phyloP scores from a whole-genome alignment of 768 basidiomycete species.

The Solioccasus polychromus region DNA sequence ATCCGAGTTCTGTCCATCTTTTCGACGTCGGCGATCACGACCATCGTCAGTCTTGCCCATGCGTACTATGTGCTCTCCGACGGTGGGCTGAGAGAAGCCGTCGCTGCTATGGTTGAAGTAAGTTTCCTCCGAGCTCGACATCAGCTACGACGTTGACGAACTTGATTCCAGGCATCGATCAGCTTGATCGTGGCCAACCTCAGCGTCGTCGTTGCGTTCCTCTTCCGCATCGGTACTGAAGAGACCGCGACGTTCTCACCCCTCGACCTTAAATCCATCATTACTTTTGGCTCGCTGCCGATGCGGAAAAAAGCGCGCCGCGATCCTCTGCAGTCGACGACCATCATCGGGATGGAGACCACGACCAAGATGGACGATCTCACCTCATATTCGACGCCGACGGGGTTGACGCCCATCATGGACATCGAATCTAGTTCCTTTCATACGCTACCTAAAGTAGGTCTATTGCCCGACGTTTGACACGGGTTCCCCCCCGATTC shows the following conservation, averaged over 20 bases:
- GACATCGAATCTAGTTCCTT: no score
- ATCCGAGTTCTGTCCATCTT: slow-evolving; percentile 6
- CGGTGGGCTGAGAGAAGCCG: slow-evolving; percentile 1
- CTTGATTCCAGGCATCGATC: neutral
- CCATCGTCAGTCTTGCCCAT: no score
- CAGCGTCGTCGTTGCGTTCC: slow-evolving; percentile 4
- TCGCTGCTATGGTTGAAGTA: slow-evolving; percentile 3
- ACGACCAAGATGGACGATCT: neutral
- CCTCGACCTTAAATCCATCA: neutral
- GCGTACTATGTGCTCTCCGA: slow-evolving; percentile 1
- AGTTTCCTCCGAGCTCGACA: no score
- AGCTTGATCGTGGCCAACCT: no score
- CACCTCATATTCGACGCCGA: neutral
- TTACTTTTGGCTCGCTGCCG: neutral
- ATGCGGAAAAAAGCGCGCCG: neutral
- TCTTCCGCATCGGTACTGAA: slow-evolving; percentile 7
- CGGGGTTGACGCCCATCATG: no score
- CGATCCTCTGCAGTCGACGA: no score
- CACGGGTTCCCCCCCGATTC: no score
- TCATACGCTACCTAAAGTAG: no score
- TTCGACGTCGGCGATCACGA: slow-evolving; percentile 6
- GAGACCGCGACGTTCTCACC: neutral
- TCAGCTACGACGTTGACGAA: no score
- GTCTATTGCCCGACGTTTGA: no score
- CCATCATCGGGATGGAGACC: neutral